These are phyloP conservation scores for Tillandsia leiboldiana DNA, from an alignment of 176 grass and related monocot species.

Conservation along the genomic window DNA sequence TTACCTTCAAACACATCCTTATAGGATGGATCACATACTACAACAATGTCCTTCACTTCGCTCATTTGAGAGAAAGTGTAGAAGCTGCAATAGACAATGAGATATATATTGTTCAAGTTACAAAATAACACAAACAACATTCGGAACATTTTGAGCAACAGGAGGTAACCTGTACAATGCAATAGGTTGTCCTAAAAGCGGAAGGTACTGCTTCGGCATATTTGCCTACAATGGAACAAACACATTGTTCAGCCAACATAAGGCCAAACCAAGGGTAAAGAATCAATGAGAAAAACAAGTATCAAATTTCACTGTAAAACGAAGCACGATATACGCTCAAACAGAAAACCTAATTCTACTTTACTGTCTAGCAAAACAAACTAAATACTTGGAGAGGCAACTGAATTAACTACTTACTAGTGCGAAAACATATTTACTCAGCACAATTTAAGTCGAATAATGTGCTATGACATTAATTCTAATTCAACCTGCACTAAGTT, in stretches of 20 bases:
- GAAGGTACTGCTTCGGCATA: slow-evolving; percentile 96
- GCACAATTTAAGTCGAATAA: not conserved
- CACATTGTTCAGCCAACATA: slow-evolving; percentile 7
- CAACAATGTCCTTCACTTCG: slow-evolving; percentile 94
- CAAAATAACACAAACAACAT: not conserved
- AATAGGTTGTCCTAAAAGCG: slow-evolving; percentile 73
- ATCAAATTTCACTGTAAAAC: not conserved
- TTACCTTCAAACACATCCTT: slow-evolving; percentile 84
- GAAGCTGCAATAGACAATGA: slow-evolving; percentile 38
- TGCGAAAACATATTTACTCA: not conserved
- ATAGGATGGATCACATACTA: slow-evolving; percentile 93
- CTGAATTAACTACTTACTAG: not conserved
- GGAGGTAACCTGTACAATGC: slow-evolving; percentile 73
- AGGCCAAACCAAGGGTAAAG: not conserved
- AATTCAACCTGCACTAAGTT: no score
- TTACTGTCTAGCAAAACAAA: not conserved
- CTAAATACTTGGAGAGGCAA: slow-evolving; percentile 1
- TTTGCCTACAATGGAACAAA: slow-evolving; percentile 47
- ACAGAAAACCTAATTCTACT: not conserved
- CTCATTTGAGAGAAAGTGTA: slow-evolving; percentile 64
- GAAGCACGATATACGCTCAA: not conserved
- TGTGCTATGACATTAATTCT: not conserved
- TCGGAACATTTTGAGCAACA: not conserved
- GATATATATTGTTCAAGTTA: slow-evolving; percentile 6
- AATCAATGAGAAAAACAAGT: not conserved